Conservation (phyloP, 495 filamentous ascomycete species). For the Penicillium cinerascens region DNA sequence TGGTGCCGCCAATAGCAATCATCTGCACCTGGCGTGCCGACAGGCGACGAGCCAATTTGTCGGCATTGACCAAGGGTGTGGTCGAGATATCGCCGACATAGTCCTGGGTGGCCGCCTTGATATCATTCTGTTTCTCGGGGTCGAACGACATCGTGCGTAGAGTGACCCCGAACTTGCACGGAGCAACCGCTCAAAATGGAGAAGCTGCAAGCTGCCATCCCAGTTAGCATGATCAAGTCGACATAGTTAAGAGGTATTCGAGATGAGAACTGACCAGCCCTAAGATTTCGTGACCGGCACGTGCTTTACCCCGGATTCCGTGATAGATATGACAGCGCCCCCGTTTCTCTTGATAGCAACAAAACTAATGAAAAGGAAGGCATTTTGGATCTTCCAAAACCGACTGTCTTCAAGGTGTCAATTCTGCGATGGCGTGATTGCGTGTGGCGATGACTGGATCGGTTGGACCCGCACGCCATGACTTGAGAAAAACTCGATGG, state of each 20-base stretch:
- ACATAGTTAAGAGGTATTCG: background rate
- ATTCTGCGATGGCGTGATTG: slow-evolving; percentile 22
- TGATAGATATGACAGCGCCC: background rate
- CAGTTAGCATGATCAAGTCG: background rate
- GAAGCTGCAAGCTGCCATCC: background rate
- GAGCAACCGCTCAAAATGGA: background rate
- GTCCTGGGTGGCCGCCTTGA: slow-evolving; percentile 3
- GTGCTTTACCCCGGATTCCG: slow-evolving; percentile 8
- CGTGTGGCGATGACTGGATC: slow-evolving; percentile 9
- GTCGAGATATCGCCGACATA: slow-evolving; percentile 4
- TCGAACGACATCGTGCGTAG: slow-evolving; percentile 3
- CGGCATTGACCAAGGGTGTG: slow-evolving; percentile 8
- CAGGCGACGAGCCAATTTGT: slow-evolving; percentile 32
- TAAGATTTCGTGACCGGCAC: slow-evolving; percentile 18
- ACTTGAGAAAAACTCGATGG: slow-evolving; percentile 7
- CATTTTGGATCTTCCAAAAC: background rate
- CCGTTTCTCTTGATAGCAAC: too few species aligned
- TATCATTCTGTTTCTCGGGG: slow-evolving; percentile 6
- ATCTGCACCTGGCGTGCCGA: slow-evolving; percentile 57
- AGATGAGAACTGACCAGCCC: background rate
- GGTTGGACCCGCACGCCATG: slow-evolving; percentile 8
- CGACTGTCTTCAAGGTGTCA: background rate
- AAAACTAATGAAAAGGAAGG: background rate
- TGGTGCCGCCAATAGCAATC: slow-evolving; percentile 61
- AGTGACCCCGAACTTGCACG: background rate